phyloP scores from a whole-genome alignment of 192 early-diverging fungal genomes.

The Backusella sp. region DNA sequence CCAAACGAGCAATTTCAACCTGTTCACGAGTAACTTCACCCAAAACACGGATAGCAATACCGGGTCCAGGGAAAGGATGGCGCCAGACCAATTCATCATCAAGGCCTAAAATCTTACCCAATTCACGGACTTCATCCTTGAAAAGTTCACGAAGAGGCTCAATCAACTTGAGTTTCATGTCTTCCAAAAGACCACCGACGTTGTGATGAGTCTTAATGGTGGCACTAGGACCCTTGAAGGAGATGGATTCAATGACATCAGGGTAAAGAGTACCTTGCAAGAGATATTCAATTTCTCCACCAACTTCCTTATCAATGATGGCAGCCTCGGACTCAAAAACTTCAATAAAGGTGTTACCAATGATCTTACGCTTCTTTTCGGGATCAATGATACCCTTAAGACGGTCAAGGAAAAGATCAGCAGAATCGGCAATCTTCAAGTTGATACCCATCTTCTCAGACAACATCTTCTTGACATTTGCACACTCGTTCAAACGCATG shows the following conservation, averaged over 20 bases:
- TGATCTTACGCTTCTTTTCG: conserved; percentile 98
- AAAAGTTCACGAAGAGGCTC: conserved; percentile 98
- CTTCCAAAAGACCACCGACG: conserved; percentile 92
- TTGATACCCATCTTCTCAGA: conserved; percentile 93
- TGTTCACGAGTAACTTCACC: conserved; percentile 94
- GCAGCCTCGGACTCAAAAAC: conserved; percentile 94
- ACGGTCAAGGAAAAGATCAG: conserved; percentile 78
- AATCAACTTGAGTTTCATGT: conserved; percentile 98
- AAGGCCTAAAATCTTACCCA: conserved; percentile 87
- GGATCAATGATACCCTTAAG: conserved; percentile 94
- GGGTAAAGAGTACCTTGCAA: conserved; percentile 98
- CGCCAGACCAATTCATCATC: conserved; percentile 97
- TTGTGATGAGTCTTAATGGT: conserved; percentile 99
- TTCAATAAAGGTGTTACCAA: conserved; percentile 98
- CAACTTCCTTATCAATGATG: conserved; percentile 81
- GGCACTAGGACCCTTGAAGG: conserved; percentile 98
- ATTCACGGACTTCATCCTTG: conserved; percentile 98
- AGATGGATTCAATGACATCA: conserved; percentile 98
- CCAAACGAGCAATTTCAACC: conserved; percentile 92
- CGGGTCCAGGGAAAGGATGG: conserved; percentile 99
- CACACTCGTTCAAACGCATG: conserved; percentile 97
- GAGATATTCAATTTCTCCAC: conserved; percentile 89
- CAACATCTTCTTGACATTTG: conserved; percentile 77
- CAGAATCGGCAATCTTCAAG: conserved; percentile 87
- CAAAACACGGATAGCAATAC: conserved; percentile 96